A percentile compares a stretch with the other conserved stretches of the same genome.
These are phyloP conservation scores for Sugiyamaella qingdaonensis DNA, from an alignment of 805 yeast genomes.

Conservation along the genomic window DNA sequence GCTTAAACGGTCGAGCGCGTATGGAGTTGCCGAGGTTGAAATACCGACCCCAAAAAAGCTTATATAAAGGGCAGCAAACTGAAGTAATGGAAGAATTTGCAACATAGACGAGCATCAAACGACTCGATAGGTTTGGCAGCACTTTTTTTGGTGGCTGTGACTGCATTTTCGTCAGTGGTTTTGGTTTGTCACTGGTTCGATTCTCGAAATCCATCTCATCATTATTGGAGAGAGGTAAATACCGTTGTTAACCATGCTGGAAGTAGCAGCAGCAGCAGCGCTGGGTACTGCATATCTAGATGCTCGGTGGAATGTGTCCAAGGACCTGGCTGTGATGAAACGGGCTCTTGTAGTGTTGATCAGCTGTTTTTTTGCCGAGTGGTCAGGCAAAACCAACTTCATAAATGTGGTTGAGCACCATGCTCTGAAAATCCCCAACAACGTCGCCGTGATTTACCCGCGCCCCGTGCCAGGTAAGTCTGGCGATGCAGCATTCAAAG, in stretches of 20 bases:
- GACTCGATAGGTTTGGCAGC: too few relatives aligned
- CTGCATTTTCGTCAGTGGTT: too few relatives aligned
- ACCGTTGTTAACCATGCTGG: not conserved
- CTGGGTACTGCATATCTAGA: slow-evolving; percentile 43
- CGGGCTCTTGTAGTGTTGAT: slow-evolving; percentile 41
- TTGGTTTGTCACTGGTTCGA: too few relatives aligned
- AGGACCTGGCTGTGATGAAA: slow-evolving; percentile 50
- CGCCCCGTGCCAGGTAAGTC: slow-evolving; percentile 34
- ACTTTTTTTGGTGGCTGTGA: too few relatives aligned
- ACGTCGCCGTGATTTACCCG: slow-evolving; percentile 61
- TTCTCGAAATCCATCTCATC: too few relatives aligned
- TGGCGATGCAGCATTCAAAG: slow-evolving; percentile 39
- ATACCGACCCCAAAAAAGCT: not conserved
- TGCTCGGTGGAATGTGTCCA: slow-evolving; percentile 43
- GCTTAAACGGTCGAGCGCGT: not conserved
- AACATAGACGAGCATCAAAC: too few relatives aligned
- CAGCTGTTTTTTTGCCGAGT: slow-evolving; percentile 35
- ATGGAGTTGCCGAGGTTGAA: not conserved
- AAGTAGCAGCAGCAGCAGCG: slow-evolving; percentile 19
- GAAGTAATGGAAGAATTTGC: too few relatives aligned
- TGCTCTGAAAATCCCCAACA: slow-evolving; percentile 47
- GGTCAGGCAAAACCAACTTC: slow-evolving; percentile 42
- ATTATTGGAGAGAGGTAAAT: too few relatives aligned
- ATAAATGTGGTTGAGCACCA: slow-evolving; percentile 67
- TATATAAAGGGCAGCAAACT: not conserved